Evolutionary conservation across 495 filamentous ascomycete genomes (phyloP), one percentile per base, ranked within the genome.

Genomic region (Penicillium antarcticum): DNA sequence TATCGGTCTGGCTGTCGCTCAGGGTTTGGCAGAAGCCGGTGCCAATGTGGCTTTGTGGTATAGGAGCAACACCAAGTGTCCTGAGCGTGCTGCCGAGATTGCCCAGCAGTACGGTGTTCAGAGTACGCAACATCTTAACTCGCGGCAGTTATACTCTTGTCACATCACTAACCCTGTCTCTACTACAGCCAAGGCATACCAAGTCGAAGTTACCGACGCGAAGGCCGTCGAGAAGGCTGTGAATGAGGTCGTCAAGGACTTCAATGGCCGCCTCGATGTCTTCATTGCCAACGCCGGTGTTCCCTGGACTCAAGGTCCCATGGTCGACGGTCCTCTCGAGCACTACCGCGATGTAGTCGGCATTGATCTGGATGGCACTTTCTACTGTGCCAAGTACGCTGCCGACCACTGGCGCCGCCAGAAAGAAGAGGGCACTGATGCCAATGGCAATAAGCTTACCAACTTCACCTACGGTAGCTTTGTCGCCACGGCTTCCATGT

Each of bases 31-130:
- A 9, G 91, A 95, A 61, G 85, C 88, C 18, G 91, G 91, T 33
- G 89, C 91, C 32, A 90, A 96, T 55, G 87, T 95, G 36, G 90
- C 87, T 3, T 82, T 96, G 26, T 92, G 87, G 85, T 95, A 91
- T 60, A 89, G 90, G 62, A 81, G 75, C 65, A 91, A 94, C 71
- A 77, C 80, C 60, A 84, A 87, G 55, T 84, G 86, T 7, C 51
- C 83, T 35, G 79, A 85, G 38, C 74, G 82, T n/a, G 91, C 91
- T 3, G 76, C 76, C 16, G 83, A 87, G 41, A 87, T 95, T 47
- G 87, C 85, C 58, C 70, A 82, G 58, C 79, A 79, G 34, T 94
- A 85, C 57, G 87, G 87, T n/a, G 89, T 96, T 40, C 86, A 86
- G 68, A 85, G 90, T 92, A 58, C 29, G 69, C 58, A 17, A 17